A percentile compares a stretch with the other conserved stretches of the same genome.
Conservation (phyloP, 2,329 filamentous ascomycete genomes). For the Monilinia polystroma region DNA sequence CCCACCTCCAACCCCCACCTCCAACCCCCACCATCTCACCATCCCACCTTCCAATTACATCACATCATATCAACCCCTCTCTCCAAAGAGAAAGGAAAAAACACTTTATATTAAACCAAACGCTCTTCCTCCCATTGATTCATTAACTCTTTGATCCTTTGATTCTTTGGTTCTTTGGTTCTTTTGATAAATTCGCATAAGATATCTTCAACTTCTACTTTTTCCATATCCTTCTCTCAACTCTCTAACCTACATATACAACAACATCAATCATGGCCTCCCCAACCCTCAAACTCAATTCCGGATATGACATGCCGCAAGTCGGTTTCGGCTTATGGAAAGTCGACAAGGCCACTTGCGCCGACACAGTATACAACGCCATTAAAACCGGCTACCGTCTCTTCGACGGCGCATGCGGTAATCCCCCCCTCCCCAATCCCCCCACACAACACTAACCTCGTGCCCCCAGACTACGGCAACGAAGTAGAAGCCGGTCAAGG, state of each 20-base stretch:
- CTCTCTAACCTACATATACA: background rate
- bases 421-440: background rate
- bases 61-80: background rate
- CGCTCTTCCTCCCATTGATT: background rate
- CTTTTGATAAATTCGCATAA: too few species aligned
- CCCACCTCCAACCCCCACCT: background rate
- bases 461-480: constrained; percentile 70
- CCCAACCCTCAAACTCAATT: constrained; percentile 47
- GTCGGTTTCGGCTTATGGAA: constrained; percentile 71
- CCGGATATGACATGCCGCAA: constrained; percentile 54
- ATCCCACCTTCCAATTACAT: background rate
- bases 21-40: background rate
- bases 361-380: constrained; percentile 66
- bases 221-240: background rate
- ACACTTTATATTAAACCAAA: background rate
- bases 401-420: constrained; percentile 60
- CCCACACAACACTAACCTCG: constrained; percentile 2
- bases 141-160: too few species aligned
- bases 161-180: background rate
- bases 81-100: background rate
- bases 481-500: constrained; percentile 76
- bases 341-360: constrained; percentile 61
- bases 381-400: constrained; percentile 61
- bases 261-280: constrained; percentile 35
- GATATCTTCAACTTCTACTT: background rate